phyloP scores from a whole-genome alignment of 2,329 filamentous ascomycete genomes.

The Rutstroemia sydowiana region DNA sequence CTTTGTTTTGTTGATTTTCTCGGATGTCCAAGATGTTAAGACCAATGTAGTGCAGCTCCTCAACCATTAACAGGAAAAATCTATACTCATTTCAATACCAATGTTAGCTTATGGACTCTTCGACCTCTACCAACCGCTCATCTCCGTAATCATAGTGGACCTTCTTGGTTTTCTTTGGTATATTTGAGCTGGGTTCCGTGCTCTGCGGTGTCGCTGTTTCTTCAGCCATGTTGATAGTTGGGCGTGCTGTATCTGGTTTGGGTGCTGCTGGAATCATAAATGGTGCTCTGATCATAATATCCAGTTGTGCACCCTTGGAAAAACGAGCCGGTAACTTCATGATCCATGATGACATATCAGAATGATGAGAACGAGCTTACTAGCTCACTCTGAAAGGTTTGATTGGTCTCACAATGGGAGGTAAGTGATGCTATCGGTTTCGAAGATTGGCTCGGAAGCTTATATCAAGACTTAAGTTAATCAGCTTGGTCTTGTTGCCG shows the following conservation, averaged over 20 bases:
- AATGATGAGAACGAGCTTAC: not conserved
- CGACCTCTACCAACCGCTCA: not conserved
- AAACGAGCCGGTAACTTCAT: constrained; percentile 14
- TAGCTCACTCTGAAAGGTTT: not conserved
- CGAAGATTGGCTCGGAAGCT: not conserved
- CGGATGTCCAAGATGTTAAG: not conserved
- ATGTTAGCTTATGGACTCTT: not conserved
- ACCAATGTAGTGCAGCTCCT: not conserved
- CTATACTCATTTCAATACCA: not conserved
- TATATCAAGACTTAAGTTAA: constrained; percentile 9
- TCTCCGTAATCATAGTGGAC: not conserved
- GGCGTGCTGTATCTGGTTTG: constrained; percentile 45
- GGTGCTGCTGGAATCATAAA: constrained; percentile 45
- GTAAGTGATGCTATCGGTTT: constrained; percentile 15
- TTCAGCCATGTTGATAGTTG: constrained; percentile 47
- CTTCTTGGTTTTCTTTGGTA: constrained; percentile 12
- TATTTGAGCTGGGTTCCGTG: constrained; percentile 49
- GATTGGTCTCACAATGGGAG: constrained; percentile 20
- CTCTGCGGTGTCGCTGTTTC: constrained; percentile 44
- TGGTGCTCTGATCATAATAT: constrained; percentile 45
- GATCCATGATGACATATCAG: not conserved
- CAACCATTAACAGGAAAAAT: constrained; percentile 12
- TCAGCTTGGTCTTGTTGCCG: constrained; percentile 19
- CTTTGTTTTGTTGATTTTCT: not conserved
- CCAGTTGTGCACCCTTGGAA: constrained; percentile 26